Percentiles rank a stretch among this genome's conserved stretches.
These are phyloP conservation scores for Pseudogymnoascus sp. DNA, from an alignment of 2,329 filamentous ascomycete genomes.

Conservation along the genomic window DNA sequence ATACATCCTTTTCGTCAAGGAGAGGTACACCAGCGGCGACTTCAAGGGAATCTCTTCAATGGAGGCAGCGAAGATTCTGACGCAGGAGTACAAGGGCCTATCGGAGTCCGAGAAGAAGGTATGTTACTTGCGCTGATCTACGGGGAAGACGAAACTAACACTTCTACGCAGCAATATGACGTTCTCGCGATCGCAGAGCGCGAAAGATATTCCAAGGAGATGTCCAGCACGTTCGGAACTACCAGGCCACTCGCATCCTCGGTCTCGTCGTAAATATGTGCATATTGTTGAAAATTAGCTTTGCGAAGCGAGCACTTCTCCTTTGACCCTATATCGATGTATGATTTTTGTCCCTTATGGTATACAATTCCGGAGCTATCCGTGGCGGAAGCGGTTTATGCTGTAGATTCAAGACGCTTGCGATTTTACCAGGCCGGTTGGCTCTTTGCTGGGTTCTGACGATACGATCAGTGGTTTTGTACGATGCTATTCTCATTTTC, in stretches of 20 bases:
- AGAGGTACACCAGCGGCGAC: conserved; percentile 41
- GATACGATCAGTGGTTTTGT: conserved; percentile 1
- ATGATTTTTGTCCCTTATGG: conserved; percentile 5
- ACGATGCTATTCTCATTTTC: not conserved
- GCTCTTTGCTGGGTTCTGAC: not conserved
- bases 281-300: conserved; percentile 6
- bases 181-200: not conserved
- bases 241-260: not conserved
- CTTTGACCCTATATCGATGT: not conserved
- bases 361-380: conserved; percentile 6
- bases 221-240: not conserved
- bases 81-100: conserved; percentile 41
- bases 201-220: conserved; percentile 1
- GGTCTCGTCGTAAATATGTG: not conserved
- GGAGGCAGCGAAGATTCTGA: conserved; percentile 36
- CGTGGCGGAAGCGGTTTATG: not conserved
- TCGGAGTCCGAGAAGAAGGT: conserved; percentile 41
- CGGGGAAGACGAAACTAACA: not conserved
- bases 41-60: conserved; percentile 36
- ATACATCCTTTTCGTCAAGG: conserved; percentile 38
- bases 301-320: not conserved
- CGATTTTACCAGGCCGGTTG: not conserved
- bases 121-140: not conserved
- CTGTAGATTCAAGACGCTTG: not conserved
- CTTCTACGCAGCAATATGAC: not conserved